Evolutionary conservation across 257 asterid genomes (phyloP), one percentile per base, ranked within the genome.

Genomic region (Anisodus acutangulus): DNA sequence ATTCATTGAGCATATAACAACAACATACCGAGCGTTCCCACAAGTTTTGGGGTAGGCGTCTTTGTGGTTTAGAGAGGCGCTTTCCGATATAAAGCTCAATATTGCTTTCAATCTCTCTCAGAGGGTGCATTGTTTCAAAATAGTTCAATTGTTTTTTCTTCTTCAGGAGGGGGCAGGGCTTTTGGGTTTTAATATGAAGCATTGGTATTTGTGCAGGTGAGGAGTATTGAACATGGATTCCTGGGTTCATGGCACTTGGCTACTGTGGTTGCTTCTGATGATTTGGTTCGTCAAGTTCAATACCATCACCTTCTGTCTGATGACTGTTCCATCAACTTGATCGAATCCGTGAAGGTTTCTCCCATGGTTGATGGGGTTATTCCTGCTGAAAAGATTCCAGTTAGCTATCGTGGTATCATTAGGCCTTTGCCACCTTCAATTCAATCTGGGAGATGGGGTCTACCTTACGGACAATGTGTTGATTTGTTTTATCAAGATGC

Each of bases 161-260:
- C 16, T 2, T 26, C 6, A 17, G 31, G 64, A 59, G 64, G 64
- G n/a, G 64, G 7, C 26, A 59, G 43, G 43, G 45, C 43, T 64
- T 66, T 66, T 68, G 10, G 19, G 6, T 39, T 6, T 68, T 37
- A 68, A 37, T 68, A 7, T 13, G 51, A 67, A 67, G 11, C 8
- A 16, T 10, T 47, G 6, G 13, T 53, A 51, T 53, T 78, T 76
- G 53, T 78, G 47, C 88, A 93, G 97, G 97, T 91, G 84, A 89
- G 95, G 93, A 93, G 97, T 57, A 3, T 82, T 16, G 97, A 93
- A 60, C 93, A 87, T 41, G 97, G 97, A 53, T 91, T 86, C 85
- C 83, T 84, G 37, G 97, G 97, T 62, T 93, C 97, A 57, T 93
- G 97, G 97, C 95, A 91, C 84, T 5, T 83, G 60, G 95, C 88